Evolutionary conservation across 345 rosid genomes (phyloP).

Genomic region (Hypericum perforatum): DNA sequence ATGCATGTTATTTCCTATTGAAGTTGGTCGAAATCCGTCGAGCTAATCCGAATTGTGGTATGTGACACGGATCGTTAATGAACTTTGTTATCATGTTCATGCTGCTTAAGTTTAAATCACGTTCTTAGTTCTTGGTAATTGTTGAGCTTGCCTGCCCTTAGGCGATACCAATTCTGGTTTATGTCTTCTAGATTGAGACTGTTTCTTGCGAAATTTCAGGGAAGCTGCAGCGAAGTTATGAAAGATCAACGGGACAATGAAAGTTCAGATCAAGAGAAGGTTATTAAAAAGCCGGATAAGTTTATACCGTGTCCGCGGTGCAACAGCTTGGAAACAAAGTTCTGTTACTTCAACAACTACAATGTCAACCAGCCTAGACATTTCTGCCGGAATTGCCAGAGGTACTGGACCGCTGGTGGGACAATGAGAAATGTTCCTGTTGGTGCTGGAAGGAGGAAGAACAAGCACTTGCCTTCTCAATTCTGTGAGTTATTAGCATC

Average conservation of each 20-base stretch:
- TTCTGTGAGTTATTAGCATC: constrained; percentile 63
- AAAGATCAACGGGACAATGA: constrained; percentile 39
- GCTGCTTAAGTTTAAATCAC: too few relatives aligned
- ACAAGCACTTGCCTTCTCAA: constrained; percentile 63
- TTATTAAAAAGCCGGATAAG: constrained; percentile 76
- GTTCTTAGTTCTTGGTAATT: too few relatives aligned
- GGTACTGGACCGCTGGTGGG: constrained; percentile 98
- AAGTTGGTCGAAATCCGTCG: too few relatives aligned
- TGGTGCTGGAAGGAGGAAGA: constrained; percentile 94
- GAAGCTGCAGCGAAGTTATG: too few relatives aligned
- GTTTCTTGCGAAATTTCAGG: too few relatives aligned
- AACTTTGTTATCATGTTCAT: too few relatives aligned
- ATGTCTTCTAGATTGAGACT: too few relatives aligned
- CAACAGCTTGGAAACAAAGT: constrained; percentile 88
- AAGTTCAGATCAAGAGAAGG: constrained; percentile 38
- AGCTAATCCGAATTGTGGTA: too few relatives aligned
- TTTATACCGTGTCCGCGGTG: constrained; percentile 87
- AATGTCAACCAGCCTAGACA: constrained; percentile 91
- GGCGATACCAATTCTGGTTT: too few relatives aligned
- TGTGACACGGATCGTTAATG: too few relatives aligned
- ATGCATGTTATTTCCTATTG: too few relatives aligned
- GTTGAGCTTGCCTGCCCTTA: too few relatives aligned
- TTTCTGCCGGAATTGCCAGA: constrained; percentile 89
- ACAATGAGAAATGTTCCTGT: constrained; percentile 92
- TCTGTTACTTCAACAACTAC: constrained; percentile 92